Evolutionary conservation across 2,329 filamentous ascomycete species (phyloP), one percentile per base, ranked within the genome.

Genomic region (Aspergillus neoniger): DNA sequence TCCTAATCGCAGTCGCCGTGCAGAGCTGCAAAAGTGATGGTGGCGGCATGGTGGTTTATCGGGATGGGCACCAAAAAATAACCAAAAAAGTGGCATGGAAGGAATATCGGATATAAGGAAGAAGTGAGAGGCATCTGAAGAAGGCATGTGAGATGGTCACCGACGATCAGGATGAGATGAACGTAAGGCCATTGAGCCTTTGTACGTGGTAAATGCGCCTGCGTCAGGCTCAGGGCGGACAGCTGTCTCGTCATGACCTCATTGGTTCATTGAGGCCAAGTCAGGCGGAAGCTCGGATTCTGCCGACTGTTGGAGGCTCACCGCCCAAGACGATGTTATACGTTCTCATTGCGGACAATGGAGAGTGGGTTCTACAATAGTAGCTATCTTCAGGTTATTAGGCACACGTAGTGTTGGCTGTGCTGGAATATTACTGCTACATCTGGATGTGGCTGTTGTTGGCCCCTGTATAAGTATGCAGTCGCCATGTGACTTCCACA

Each of bases 21-120:
- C 73, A 70, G 61, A 78, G 67, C 55, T 76, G 70, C 39, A 72
- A 58, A 17, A 78, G 69, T 28, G 76, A 74, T 32, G 70, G 72
- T 57, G 70, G 67, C 43, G 72, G 70, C 75, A 77, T 77, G 51
- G 50, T 67, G 44, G 58, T 63, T 48, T 48, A 62, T 60, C 52
- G 51, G 52, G 58, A 58, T 17, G 23, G 50, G 54, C 52, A 56
- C 53, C 51, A 60, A 64, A 66, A 55, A 56, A 51, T 51, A 68
- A 66, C 44, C 51, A 68, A 67, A 58, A 67, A 61, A 49, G 58
- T 56, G 55, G 53, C 43, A 64, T 63, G 32, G 25, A 57, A 25
- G 51, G 43, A 14, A 41, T 60, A 65, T 55, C 58, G 62, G 55
- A 64, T 65, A 53, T 57, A 55, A 59, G 58, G 38, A 47, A 52